Conservation (phyloP, 2,329 filamentous ascomycete genomes). For the Stachybotrys elegans region DNA sequence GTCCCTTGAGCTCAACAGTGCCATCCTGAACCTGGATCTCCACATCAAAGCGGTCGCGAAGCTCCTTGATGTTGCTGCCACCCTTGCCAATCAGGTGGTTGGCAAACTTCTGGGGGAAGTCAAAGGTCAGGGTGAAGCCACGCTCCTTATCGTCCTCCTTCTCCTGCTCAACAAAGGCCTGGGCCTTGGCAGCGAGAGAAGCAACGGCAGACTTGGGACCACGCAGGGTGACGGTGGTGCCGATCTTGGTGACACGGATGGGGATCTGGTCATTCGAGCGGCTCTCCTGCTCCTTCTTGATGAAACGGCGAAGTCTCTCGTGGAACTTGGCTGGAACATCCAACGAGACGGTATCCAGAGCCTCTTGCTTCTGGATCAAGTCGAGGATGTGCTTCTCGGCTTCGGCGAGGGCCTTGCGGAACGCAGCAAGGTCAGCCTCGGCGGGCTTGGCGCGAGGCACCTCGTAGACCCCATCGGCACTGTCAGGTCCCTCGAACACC, state of each 20-base stretch:
- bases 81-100: conserved; percentile 74
- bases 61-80: conserved; percentile 60
- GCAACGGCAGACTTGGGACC: conserved; percentile 72
- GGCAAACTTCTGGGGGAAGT: conserved; percentile 91
- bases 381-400: conserved; percentile 53
- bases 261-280: conserved; percentile 54
- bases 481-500: conserved; percentile 66
- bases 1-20: conserved; percentile 92
- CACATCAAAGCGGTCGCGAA: conserved; percentile 63
- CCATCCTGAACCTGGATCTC: conserved; percentile 89
- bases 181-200: conserved; percentile 66
- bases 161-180: conserved; percentile 78
- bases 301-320: conserved; percentile 57
- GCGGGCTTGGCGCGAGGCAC: conserved; percentile 50
- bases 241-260: conserved; percentile 52
- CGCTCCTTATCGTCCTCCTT: conserved; percentile 92
- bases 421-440: conserved; percentile 44
- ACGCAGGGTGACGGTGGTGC: conserved; percentile 64
- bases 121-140: conserved; percentile 78
- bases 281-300: conserved; percentile 58
- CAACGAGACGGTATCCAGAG: conserved; percentile 43
- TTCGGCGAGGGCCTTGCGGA: conserved; percentile 50
- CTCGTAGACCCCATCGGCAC: conserved; percentile 41
- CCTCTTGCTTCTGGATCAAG: conserved; percentile 55
- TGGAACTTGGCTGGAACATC: conserved; percentile 61